Base-by-base conservation (phyloP, 371 early-diverging fungal genomes). In the Gilbertella persicaria region DNA sequence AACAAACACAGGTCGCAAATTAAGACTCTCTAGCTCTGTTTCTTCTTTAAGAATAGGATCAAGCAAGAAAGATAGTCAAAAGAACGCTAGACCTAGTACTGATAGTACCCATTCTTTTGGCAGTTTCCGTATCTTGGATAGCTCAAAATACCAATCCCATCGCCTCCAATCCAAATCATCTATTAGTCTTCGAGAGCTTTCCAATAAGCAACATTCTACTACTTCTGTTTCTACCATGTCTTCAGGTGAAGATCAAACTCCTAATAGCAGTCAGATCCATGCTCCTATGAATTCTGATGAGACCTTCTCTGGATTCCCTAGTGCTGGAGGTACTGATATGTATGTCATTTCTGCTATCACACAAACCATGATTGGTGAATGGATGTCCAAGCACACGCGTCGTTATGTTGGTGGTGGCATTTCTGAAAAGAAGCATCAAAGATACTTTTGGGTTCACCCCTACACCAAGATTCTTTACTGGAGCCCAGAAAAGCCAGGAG, bases 391-490 rank as follows among this genome's bases (percentile, higher is more conserved):
- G 60, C 83, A 83, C 51, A 89, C 88, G 8, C 79, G 87, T 5
- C 71, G 81, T 19, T 76, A 81, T 49, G 77, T 76, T 39, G 79
- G 79, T 12, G 66, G 71, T 23, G 80, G 81, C 35, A 78, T 77
- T 12, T 81, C 82, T 13, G 89, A 88, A 54, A 80, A 85, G 45
- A 76, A 82, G n/a, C 89, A 92, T 38, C 64, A 73, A 45, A 79
- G 91, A 17, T 92, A 82, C 66, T 85, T 91, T 26, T 92, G 93
- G 93, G 80, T 92, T 6, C 90, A 91, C 55, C 93, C 93, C n/a
- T 91, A 91, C 37, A 86, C 90, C 10, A 79, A 83, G 51, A 87
- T 86, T 13, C 57, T 92, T 21, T 86, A 89, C 60, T 92, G 93
- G 93, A 86, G 88, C 60, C 66, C 74, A 42, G 76, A 76, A 46